These are phyloP conservation scores for Artemisia argyi DNA, from an alignment of 129 eudicot genomes.

Conservation along the genomic window DNA sequence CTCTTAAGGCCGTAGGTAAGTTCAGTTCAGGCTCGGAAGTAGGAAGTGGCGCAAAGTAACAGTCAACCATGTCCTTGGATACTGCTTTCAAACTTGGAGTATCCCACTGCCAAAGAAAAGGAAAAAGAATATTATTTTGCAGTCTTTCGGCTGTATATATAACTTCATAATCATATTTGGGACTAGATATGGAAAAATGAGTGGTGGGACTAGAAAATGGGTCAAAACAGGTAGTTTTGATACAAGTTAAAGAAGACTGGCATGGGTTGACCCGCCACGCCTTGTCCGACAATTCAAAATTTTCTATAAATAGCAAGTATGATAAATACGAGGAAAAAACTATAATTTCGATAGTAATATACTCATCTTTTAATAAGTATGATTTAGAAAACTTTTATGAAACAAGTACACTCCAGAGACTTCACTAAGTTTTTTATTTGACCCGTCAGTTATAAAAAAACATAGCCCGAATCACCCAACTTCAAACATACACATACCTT, in stretches of 20 bases:
- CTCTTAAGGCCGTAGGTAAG: slow-evolving; percentile 71
- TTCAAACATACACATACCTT: slow-evolving; percentile 59
- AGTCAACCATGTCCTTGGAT: slow-evolving; percentile 76
- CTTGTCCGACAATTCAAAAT: background rate
- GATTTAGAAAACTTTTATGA: no score
- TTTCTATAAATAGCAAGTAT: no score
- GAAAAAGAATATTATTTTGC: background rate
- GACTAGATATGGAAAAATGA: background rate
- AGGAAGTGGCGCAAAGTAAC: slow-evolving; percentile 53
- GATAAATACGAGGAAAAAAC: no score
- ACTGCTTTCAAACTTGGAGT: slow-evolving; percentile 64
- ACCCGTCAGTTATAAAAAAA: background rate
- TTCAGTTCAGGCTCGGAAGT: slow-evolving; percentile 60
- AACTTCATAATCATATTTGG: background rate
- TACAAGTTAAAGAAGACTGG: background rate
- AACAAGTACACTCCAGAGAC: no score
- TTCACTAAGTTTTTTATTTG: no score
- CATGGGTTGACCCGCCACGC: background rate
- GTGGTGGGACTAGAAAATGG: background rate
- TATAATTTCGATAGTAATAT: no score
- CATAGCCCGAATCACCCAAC: background rate
- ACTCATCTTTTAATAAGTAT: no score
- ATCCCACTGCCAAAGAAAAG: slow-evolving; percentile 63
- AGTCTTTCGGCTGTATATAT: background rate
- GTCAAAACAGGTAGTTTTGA: background rate